Evolutionary conservation across 1,139 yeast species (phyloP), one percentile per base, ranked within the genome.

Genomic region (Magnusiomyces fungicola): DNA sequence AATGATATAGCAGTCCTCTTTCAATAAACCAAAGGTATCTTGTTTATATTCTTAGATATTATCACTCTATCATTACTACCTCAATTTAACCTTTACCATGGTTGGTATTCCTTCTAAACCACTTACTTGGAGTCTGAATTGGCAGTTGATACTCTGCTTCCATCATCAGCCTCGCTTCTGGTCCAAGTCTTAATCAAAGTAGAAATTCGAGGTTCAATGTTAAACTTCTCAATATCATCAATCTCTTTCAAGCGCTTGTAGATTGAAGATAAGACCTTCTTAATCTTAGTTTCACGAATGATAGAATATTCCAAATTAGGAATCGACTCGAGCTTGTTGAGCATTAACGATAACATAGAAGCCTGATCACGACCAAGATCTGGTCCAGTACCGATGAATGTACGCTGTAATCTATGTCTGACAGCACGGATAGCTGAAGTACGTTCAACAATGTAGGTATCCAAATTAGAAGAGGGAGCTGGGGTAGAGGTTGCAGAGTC

Each of bases 251-350:
- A 55, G 24, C 58, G 52, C 44, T 58, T 57, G 18, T 62, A 46
- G 34, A 66, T 62, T 2, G 61, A 59, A 47, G 57, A 55, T 33
- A 68, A 56, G 12, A 67, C 71, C 48, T 66, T 62, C 54, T 62
- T 61, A 47, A 69, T 61, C 57, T 67, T 68, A 25, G 69, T 61
- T 43, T 58, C 55, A 18, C 69, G 62, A 36, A 68, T 64, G 34
- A 68, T 60, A 9, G 67, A 57, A 25, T 62, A 43, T 48, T 67
- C 70, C n/a, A 69, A 54, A n/a, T 61, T 62, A 16, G 61, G 60
- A 24, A 66, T 56, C 14, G 56, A 54, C 51, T 65, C 70, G 6
- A 69, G 55, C 40, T 58, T 60, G 27, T 52, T 50, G 9, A 69
- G 53, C 16, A 55, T 49, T 21, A 54, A 58, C 10, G 61, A 57